Evolutionary conservation across 179 eudicot species (phyloP).

Genomic region (Monotropa hypopitys): DNA sequence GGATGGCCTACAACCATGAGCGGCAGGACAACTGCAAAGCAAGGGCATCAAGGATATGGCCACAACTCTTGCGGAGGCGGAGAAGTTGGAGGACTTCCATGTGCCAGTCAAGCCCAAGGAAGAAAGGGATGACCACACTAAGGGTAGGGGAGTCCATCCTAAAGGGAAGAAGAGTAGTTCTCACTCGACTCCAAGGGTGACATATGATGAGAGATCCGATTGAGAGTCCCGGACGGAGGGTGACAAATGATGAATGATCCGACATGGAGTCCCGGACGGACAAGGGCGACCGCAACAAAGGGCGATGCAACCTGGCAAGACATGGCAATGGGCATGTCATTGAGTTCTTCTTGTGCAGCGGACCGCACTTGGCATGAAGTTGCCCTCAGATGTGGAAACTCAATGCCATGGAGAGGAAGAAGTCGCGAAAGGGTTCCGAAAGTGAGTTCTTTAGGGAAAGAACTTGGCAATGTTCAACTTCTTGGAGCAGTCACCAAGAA

Average conservation of each 20-base stretch:
- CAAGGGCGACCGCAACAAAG: background rate
- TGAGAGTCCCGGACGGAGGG: background rate
- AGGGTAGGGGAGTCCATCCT: background rate
- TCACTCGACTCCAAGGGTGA: background rate
- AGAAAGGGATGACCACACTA: background rate
- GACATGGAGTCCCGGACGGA: background rate
- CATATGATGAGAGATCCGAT: background rate
- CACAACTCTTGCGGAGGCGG: background rate
- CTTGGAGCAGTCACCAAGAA: background rate
- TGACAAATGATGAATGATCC: background rate
- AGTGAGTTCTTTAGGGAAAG: background rate
- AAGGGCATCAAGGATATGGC: background rate
- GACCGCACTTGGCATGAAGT: background rate
- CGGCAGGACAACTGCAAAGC: background rate
- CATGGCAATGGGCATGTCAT: background rate
- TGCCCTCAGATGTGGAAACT: background rate
- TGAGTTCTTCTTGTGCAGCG: background rate
- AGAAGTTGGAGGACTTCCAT: background rate
- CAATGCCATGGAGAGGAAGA: background rate
- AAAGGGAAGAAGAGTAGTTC: background rate
- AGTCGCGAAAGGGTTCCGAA: background rate
- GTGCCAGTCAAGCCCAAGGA: background rate
- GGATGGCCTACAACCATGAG: background rate
- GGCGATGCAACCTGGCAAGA: background rate
- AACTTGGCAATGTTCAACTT: background rate